Evolutionary conservation across 2,329 filamentous ascomycete genomes (phyloP).

Genomic region (Alternaria dauci): DNA sequence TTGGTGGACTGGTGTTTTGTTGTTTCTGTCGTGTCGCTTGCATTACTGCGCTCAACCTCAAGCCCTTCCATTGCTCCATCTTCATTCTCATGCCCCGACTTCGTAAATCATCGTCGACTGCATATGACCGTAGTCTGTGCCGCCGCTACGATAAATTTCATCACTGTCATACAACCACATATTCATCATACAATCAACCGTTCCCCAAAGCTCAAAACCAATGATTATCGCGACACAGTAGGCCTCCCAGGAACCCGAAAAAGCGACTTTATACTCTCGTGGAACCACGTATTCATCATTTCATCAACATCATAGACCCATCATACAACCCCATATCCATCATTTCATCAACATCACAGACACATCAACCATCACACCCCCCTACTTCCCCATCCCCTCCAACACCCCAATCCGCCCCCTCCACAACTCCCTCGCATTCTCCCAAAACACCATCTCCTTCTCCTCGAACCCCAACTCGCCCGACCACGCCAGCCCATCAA

Average conservation of each 20-base stretch:
- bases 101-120: not conserved
- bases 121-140: not conserved
- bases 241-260: too few relatives aligned
- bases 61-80: not conserved
- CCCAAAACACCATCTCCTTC: constrained; percentile 39
- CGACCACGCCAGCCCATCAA: constrained; percentile 36
- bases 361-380: not conserved
- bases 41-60: not conserved
- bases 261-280: too few relatives aligned
- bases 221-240: too few relatives aligned
- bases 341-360: not conserved
- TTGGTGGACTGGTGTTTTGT: not conserved
- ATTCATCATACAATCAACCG: too few relatives aligned
- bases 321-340: too few relatives aligned
- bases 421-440: constrained; percentile 42
- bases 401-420: constrained; percentile 27
- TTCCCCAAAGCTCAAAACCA: too few relatives aligned
- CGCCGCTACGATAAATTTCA: not conserved
- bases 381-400: not conserved
- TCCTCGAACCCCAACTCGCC: constrained; percentile 31
- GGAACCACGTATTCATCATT: too few relatives aligned
- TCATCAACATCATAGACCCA: not conserved
- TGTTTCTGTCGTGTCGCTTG: not conserved
- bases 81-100: not conserved
- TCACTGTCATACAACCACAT: not conserved